These are phyloP conservation scores for Apiospora pterosperma DNA, from an alignment of 2,329 filamentous ascomycete genomes.

Conservation along the genomic window DNA sequence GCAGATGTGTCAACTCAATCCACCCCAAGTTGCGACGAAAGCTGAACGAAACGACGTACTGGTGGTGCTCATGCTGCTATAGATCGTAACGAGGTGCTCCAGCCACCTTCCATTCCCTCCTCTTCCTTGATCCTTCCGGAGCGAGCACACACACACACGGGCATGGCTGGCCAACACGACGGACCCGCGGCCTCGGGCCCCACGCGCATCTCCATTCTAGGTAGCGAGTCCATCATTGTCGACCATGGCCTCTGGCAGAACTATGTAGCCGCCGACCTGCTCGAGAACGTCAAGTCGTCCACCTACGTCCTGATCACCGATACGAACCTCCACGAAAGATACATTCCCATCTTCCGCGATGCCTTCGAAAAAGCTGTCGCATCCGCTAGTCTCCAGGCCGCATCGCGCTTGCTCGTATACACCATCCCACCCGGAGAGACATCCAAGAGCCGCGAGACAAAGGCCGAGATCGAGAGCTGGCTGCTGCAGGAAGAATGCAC, in stretches of 20 bases:
- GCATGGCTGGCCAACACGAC: constrained; percentile 6
- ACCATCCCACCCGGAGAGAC: constrained; percentile 86
- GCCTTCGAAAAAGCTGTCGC: constrained; percentile 53
- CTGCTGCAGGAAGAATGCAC: constrained; percentile 90
- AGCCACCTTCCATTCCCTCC: neutral
- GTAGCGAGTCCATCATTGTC: constrained; percentile 85
- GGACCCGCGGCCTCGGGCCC: constrained; percentile 29
- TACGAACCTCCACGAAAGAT: constrained; percentile 80
- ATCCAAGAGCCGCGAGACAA: constrained; percentile 90
- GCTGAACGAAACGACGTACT: neutral
- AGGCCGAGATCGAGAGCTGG: constrained; percentile 97
- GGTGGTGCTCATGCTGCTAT: constrained; percentile 1
- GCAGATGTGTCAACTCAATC: neutral
- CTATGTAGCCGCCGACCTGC: constrained; percentile 77
- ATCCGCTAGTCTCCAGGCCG: constrained; percentile 20
- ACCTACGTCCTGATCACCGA: constrained; percentile 97
- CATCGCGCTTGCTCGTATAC: constrained; percentile 63
- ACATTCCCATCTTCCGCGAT: constrained; percentile 73
- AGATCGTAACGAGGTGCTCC: neutral
- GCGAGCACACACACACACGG: neutral
- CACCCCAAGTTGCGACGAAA: neutral
- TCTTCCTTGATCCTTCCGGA: neutral
- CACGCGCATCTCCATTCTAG: constrained; percentile 73
- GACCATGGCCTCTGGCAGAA: constrained; percentile 86
- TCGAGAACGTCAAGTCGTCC: constrained; percentile 73